Percentiles rank a stretch among this genome's conserved stretches.
Conservation (phyloP, 176 grass and related monocot species). For the Saccharum spontaneum region DNA sequence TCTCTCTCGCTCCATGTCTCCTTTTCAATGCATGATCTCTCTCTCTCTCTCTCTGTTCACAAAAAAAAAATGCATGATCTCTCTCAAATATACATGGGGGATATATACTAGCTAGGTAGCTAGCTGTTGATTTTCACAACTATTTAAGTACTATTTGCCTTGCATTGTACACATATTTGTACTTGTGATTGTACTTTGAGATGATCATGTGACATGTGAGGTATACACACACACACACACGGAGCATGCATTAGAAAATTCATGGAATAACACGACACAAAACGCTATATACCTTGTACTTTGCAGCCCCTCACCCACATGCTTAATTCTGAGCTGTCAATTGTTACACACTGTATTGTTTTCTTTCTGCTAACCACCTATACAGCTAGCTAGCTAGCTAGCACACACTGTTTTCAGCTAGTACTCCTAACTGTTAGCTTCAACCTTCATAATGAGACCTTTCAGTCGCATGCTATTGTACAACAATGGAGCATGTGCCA, state of each 20-base stretch:
- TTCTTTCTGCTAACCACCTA: not conserved
- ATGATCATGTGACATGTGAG: constrained; percentile 24
- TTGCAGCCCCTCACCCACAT: not conserved
- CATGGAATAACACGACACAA: not conserved
- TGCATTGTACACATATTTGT: constrained; percentile 15
- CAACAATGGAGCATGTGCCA: constrained; percentile 30
- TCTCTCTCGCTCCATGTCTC: not conserved
- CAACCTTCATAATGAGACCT: not conserved
- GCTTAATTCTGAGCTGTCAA: constrained; percentile 1
- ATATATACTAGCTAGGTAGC: not conserved
- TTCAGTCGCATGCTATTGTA: not conserved
- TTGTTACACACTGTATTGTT: not conserved
- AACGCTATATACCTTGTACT: not conserved
- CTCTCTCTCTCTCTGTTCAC: no score
- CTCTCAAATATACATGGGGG: not conserved
- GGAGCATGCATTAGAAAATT: constrained; percentile 7
- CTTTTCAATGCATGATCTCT: not conserved
- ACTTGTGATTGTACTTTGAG: constrained; percentile 20
- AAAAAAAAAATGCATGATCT: not conserved
- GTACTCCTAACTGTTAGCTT: not conserved
- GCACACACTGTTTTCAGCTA: not conserved
- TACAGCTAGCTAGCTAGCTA: not conserved
- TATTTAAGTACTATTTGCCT: not conserved
- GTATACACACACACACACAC: not conserved
- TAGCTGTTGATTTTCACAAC: not conserved